Evolutionary conservation across 352 stramenopile genomes (phyloP).

Genomic region (Hyaloperonospora brassicae): DNA sequence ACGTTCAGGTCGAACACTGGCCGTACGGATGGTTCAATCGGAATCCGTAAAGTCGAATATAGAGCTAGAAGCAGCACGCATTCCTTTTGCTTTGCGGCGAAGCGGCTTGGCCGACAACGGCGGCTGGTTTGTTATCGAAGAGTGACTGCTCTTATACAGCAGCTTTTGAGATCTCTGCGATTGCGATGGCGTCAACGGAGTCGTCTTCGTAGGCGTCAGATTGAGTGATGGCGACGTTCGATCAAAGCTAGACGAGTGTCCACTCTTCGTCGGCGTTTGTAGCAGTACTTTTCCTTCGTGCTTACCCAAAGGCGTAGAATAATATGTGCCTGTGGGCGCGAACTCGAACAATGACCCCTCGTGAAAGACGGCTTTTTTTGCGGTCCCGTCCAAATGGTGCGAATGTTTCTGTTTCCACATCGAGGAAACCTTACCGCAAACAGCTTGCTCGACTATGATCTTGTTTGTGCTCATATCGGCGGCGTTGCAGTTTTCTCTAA

Average conservation of each 20-base stretch:
- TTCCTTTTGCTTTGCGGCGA: conserved; percentile 19
- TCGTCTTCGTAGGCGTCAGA: conserved; percentile 19
- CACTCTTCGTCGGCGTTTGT: conserved; percentile 17
- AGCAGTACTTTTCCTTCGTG: conserved; percentile 8
- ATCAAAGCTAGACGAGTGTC: conserved; percentile 7
- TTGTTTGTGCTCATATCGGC: background rate
- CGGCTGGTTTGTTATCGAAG: conserved; percentile 1
- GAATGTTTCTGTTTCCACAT: conserved; percentile 15
- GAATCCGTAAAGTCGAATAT: conserved; percentile 28
- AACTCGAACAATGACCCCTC: background rate
- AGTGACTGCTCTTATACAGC: conserved; percentile 5
- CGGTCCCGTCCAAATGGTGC: background rate
- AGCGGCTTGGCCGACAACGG: conserved; percentile 10
- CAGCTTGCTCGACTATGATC: background rate
- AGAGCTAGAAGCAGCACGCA: conserved; percentile 9
- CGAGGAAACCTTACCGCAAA: background rate
- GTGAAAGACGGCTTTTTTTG: conserved; percentile 3
- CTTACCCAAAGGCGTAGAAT: conserved; percentile 11
- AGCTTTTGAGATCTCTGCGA: conserved; percentile 5
- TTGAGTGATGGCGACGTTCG: conserved; percentile 15
- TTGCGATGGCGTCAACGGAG: conserved; percentile 13
- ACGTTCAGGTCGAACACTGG: too few species aligned
- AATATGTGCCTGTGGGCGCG: background rate
- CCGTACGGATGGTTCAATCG: too few species aligned
- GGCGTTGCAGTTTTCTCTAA: background rate